These are phyloP conservation scores for Mitragyna speciosa DNA, from an alignment of 257 asterid genomes.

Conservation along the genomic window DNA sequence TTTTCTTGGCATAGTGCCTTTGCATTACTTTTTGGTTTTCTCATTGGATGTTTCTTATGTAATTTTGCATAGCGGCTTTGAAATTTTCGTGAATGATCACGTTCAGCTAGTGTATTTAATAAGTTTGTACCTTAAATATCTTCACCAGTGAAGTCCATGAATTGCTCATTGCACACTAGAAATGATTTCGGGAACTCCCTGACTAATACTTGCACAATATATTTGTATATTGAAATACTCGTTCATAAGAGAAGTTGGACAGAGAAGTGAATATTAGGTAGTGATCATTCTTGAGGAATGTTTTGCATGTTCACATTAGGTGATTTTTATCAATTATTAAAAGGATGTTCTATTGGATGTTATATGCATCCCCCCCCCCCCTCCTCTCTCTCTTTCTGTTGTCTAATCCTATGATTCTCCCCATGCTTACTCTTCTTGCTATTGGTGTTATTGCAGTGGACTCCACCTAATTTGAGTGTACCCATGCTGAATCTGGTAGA, in stretches of 20 bases:
- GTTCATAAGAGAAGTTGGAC: neutral
- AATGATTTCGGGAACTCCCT: neutral
- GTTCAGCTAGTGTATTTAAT: neutral
- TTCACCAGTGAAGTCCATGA: neutral
- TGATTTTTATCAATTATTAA: neutral
- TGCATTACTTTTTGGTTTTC: neutral
- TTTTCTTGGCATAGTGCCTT: neutral
- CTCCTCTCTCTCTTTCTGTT: too few species aligned
- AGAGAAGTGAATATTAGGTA: neutral
- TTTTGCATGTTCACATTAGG: neutral
- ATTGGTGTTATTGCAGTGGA: conserved; percentile 72
- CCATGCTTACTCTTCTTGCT: conserved; percentile 11
- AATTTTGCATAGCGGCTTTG: neutral
- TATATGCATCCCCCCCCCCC: too few species aligned
- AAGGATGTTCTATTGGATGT: neutral
- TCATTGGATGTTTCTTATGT: neutral
- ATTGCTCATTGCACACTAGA: neutral
- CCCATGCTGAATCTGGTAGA: conserved; percentile 94
- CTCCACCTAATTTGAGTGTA: conserved; percentile 88
- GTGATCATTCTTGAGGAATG: neutral
- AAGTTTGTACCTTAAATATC: neutral
- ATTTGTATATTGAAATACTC: neutral
- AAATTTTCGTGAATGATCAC: neutral
- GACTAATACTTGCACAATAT: neutral
- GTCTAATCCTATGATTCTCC: neutral